Evolutionary conservation across 805 yeast genomes (phyloP), one percentile per base, ranked within the genome.

Genomic region (Kodamaea sagamina): DNA sequence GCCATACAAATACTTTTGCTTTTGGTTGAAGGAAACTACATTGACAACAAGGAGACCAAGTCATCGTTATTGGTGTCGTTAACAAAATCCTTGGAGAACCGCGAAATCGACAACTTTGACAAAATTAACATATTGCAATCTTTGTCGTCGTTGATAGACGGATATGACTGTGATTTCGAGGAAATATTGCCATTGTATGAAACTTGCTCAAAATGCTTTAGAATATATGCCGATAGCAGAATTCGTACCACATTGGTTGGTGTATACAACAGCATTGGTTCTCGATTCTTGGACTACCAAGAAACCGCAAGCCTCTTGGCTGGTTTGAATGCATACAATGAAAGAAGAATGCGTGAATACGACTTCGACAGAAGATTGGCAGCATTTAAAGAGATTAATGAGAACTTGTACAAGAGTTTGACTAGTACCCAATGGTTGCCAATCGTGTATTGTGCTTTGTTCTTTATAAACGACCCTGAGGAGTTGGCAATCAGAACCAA

Each of bases 401-500:
- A 87, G 47, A 61, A 59, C 1, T 50, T 65, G 3, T 86, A 74
- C 55, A 8, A 40, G 4, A 46, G 56, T 0, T 63, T 86, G 2
- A 57, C 77, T 0, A 67, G 77, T 0, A 32, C 62, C 2, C 88
- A 88, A 53, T 93, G 98, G 98, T 50, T 78, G 7, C 97, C 97
- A 2, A 54, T 93, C 3, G 44, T 93, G 15, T 77, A 84, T 58
- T 78, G 81, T 42, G 72, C 81, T 44, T 69, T 93, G 29, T 89
- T 67, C 56, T 86, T 78, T 58, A 77, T 93, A 44, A 80, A 81
- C 44, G 95, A 88, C 54, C 81, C 81, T 27, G 82, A 80, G 10
- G 99, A 92, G 61, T 69, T 85, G 38, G 83, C 96, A 0, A 67
- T 92, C 45, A 76, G 97, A 62, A 76, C 86, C 0, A 87, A 86